Percentiles rank a stretch among this genome's conserved stretches.
Evolutionary conservation across 257 asterid genomes (phyloP).

Genomic region (Ehretia macrophylla): DNA sequence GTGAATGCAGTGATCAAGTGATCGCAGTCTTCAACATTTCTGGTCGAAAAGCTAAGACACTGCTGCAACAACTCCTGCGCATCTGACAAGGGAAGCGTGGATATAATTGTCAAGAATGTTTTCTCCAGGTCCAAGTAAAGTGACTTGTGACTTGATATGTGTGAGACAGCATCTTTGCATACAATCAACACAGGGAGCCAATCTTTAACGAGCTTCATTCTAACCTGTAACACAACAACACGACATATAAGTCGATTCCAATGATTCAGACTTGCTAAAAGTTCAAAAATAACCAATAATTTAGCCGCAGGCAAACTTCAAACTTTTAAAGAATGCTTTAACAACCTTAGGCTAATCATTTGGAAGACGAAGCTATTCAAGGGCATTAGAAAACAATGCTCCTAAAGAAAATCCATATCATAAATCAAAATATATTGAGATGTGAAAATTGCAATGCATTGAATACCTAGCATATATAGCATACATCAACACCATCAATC

Average conservation of each 20-base stretch:
- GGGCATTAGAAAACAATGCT: too few species aligned
- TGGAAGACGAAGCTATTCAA: too few species aligned
- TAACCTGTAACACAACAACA: constrained; percentile 41
- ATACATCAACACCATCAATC: too few species aligned
- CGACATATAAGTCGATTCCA: neutral
- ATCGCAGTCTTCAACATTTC: constrained; percentile 81
- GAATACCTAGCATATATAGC: too few species aligned
- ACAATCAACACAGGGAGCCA: constrained; percentile 91
- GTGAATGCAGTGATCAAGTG: constrained; percentile 84
- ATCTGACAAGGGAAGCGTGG: constrained; percentile 79
- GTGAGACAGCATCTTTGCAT: constrained; percentile 61
- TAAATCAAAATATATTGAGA: too few species aligned
- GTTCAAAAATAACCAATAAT: too few species aligned
- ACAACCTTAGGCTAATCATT: too few species aligned
- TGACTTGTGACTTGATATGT: constrained; percentile 44
- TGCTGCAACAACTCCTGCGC: constrained; percentile 71
- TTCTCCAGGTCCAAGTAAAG: constrained; percentile 74
- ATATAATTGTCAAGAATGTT: constrained; percentile 70
- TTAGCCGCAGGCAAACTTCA: too few species aligned
- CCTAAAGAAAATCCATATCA: too few species aligned
- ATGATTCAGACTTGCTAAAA: too few species aligned
- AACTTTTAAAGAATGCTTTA: too few species aligned
- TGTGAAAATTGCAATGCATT: too few species aligned
- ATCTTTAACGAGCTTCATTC: constrained; percentile 76
- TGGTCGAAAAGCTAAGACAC: constrained; percentile 88